phyloP scores from a whole-genome alignment of 805 yeast species.

The Ogataea pignaliae region DNA sequence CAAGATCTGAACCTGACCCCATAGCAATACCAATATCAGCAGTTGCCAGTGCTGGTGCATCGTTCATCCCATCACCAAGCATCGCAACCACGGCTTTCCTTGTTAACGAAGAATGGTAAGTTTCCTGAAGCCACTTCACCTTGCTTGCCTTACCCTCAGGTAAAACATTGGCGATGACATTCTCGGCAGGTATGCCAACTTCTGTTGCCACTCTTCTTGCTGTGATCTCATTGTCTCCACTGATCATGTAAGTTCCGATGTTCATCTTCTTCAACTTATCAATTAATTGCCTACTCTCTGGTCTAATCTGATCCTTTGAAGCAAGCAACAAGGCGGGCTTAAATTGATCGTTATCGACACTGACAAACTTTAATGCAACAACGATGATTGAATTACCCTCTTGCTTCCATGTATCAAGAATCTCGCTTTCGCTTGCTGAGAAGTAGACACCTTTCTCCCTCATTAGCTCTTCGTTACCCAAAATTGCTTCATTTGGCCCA shows the following conservation, averaged over 20 bases:
- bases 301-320: constrained; percentile 56
- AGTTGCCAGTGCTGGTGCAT: constrained; percentile 71
- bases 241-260: constrained; percentile 67
- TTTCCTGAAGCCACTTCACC: constrained; percentile 49
- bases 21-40: constrained; percentile 79
- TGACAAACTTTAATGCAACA: constrained; percentile 42
- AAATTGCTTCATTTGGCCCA: constrained; percentile 33
- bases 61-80: constrained; percentile 85
- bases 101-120: constrained; percentile 26
- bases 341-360: constrained; percentile 26
- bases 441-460: constrained; percentile 40
- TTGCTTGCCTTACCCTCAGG: constrained; percentile 69
- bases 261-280: constrained; percentile 34
- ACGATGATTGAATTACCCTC: constrained; percentile 62
- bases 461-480: constrained; percentile 62
- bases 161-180: constrained; percentile 64
- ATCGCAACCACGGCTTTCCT: constrained; percentile 50
- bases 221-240: constrained; percentile 67
- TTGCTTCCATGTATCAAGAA: constrained; percentile 50
- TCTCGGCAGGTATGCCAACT: constrained; percentile 47
- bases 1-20: constrained; percentile 73
- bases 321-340: constrained; percentile 47
- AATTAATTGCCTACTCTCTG: constrained; percentile 54
- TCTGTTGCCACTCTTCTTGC: constrained; percentile 64
- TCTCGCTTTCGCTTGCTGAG: constrained; percentile 29